These are phyloP conservation scores for Trichaptum fuscoviolaceum DNA, from an alignment of 768 basidiomycete species.

Conservation along the genomic window DNA sequence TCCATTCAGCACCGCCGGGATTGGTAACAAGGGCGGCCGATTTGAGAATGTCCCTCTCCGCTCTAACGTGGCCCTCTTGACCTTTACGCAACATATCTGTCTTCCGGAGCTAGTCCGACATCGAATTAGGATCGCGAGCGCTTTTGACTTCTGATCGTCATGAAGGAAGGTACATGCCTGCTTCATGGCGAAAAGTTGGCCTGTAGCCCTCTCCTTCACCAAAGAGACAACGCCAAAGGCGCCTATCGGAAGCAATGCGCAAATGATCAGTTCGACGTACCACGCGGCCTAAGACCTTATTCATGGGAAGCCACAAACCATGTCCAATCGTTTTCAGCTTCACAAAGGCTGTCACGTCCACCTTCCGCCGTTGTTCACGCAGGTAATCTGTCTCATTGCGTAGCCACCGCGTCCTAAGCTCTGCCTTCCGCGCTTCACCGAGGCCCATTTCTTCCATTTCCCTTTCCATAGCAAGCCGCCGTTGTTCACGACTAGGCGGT, in stretches of 20 bases:
- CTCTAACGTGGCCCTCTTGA: constrained; percentile 95
- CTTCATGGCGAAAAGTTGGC: constrained; percentile 92
- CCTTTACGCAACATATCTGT: constrained; percentile 93
- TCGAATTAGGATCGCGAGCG: background rate
- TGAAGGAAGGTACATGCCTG: constrained; percentile 48
- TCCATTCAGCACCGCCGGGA: constrained; percentile 82
- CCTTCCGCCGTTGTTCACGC: constrained; percentile 75
- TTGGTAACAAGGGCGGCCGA: constrained; percentile 79
- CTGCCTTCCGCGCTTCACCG: constrained; percentile 62
- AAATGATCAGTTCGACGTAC: constrained; percentile 9
- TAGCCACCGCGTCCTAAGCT: constrained; percentile 68
- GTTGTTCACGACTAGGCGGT: constrained; percentile 78
- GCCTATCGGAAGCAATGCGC: constrained; percentile 39
- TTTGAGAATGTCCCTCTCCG: constrained; percentile 90
- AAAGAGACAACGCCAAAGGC: constrained; percentile 96
- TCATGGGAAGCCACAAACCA: constrained; percentile 41
- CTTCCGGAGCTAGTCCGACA: constrained; percentile 59
- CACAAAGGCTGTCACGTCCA: constrained; percentile 79
- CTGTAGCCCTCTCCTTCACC: constrained; percentile 75
- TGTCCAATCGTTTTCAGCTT: constrained; percentile 94
- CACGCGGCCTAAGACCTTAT: constrained; percentile 3
- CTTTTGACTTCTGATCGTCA: background rate
- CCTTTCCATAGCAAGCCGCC: constrained; percentile 80
- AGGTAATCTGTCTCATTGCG: constrained; percentile 89
- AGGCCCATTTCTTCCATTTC: constrained; percentile 78